Percentiles rank a stretch among this genome's conserved stretches.
Evolutionary conservation across 2,329 filamentous ascomycete genomes (phyloP).

Genomic region (Phialocephala sp.): DNA sequence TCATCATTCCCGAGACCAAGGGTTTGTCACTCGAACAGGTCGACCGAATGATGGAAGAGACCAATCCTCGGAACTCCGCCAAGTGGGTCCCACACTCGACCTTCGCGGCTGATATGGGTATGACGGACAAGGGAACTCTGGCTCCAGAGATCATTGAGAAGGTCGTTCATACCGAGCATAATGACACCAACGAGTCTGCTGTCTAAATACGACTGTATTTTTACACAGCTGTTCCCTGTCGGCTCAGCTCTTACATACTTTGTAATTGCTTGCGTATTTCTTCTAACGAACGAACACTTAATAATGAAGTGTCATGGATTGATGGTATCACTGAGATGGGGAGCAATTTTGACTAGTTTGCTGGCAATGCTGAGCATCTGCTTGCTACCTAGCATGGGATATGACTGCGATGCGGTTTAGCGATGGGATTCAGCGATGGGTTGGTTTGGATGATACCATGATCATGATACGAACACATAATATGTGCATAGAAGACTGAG

Average conservation of each 20-base stretch:
- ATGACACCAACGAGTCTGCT: neutral
- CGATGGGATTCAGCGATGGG: too few relatives aligned
- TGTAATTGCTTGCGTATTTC: neutral
- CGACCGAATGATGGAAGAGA: slow-evolving; percentile 64
- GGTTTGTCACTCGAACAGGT: slow-evolving; percentile 76
- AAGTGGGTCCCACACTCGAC: slow-evolving; percentile 40
- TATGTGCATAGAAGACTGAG: neutral
- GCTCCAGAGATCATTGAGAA: slow-evolving; percentile 20
- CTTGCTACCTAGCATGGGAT: too few relatives aligned
- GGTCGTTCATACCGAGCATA: slow-evolving; percentile 5
- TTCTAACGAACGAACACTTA: neutral
- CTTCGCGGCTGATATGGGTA: slow-evolving; percentile 25
- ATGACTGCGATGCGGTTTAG: too few relatives aligned
- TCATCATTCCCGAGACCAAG: slow-evolving; percentile 75
- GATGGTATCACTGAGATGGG: neutral
- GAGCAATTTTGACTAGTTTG: too few relatives aligned
- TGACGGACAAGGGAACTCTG: slow-evolving; percentile 19
- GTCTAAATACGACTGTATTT: slow-evolving; percentile 6
- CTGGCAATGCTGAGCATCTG: too few relatives aligned
- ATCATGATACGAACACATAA: too few relatives aligned
- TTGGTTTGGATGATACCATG: too few relatives aligned
- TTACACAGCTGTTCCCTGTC: neutral
- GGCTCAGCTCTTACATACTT: slow-evolving; percentile 1
- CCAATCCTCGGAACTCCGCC: slow-evolving; percentile 46
- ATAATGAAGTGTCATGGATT: slow-evolving; percentile 2